Conservation (phyloP, 441 rosid species). For the Macaranga tanarius region DNA sequence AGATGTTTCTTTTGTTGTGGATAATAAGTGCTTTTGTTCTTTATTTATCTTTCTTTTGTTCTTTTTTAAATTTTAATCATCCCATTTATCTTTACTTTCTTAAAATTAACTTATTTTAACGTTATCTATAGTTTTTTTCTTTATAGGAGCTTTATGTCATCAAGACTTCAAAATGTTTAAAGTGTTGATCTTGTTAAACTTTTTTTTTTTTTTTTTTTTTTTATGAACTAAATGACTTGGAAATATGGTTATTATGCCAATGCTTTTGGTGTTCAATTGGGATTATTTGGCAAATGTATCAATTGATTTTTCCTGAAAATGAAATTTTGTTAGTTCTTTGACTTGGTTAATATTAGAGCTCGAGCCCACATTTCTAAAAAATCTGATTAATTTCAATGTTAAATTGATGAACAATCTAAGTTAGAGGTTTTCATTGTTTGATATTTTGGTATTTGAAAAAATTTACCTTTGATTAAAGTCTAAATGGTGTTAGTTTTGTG, state of each 20-base stretch:
- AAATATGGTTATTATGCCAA: no score
- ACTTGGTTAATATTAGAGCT: no score
- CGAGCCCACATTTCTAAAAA: no score
- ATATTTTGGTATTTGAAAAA: neutral
- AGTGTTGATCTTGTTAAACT: slow-evolving; percentile 4
- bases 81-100: slow-evolving; percentile 7
- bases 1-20: neutral
- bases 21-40: slow-evolving; percentile 24
- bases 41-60: slow-evolving; percentile 26
- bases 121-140: neutral
- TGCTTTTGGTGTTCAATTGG: neutral
- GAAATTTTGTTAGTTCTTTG: neutral
- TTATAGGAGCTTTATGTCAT: neutral
- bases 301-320: neutral
- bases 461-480: neutral
- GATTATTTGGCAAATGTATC: neutral
- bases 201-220: neutral
- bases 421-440: neutral
- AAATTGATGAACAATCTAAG: neutral
- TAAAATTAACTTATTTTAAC: neutral
- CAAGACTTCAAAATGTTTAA: no score
- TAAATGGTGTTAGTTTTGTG: slow-evolving; percentile 1
- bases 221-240: neutral
- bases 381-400: no score
- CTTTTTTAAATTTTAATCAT: slow-evolving; percentile 20